Percentiles rank a stretch among this genome's conserved stretches.
Evolutionary conservation across 352 stramenopile species (phyloP).

Genomic region (Sclerospora graminicola): DNA sequence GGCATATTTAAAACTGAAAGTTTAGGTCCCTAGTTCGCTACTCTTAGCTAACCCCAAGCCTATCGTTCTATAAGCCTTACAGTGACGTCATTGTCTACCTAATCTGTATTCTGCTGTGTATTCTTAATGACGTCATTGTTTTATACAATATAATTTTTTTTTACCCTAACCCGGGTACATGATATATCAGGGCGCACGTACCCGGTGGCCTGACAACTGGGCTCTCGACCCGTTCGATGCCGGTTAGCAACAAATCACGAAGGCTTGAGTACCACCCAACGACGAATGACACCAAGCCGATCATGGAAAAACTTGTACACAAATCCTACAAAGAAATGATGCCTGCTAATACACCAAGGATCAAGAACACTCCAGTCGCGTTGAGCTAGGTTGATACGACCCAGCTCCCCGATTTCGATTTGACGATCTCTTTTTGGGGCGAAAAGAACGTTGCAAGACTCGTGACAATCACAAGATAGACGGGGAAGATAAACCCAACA

Average conservation of each 20-base stretch:
- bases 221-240: slow-evolving; percentile 58
- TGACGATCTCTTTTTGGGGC: slow-evolving; percentile 48
- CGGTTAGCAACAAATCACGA: slow-evolving; percentile 78
- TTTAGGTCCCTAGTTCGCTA: no score
- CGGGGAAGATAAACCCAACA: slow-evolving; percentile 72
- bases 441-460: slow-evolving; percentile 59
- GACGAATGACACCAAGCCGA: slow-evolving; percentile 69
- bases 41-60: no score
- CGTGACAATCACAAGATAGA: slow-evolving; percentile 63
- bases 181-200: no score
- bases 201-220: no score
- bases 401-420: slow-evolving; percentile 19
- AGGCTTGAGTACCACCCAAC: slow-evolving; percentile 83
- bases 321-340: slow-evolving; percentile 67
- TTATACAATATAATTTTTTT: no score
- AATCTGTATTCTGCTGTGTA: no score
- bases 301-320: slow-evolving; percentile 87
- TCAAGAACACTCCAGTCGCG: slow-evolving; percentile 40
- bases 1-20: no score
- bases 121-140: no score
- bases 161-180: no score
- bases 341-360: slow-evolving; percentile 32
- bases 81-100: no score
- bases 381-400: slow-evolving; percentile 42
- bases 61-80: no score